These are phyloP conservation scores for Solanum hybrid DNA, from an alignment of 305 asterid genomes.

Conservation along the genomic window DNA sequence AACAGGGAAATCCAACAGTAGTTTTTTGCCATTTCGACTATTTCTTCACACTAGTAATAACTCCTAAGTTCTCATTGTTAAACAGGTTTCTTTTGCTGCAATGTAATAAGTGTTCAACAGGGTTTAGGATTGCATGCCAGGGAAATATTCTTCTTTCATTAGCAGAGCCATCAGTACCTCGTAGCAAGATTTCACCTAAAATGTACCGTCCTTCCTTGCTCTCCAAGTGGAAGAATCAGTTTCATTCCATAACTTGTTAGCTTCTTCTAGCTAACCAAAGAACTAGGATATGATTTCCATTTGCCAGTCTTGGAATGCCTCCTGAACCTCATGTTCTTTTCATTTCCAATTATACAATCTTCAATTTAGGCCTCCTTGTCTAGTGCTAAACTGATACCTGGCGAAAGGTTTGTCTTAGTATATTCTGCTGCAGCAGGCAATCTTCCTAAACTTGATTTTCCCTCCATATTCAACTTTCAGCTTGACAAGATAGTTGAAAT, in stretches of 20 bases:
- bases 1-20: not conserved
- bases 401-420: not conserved
- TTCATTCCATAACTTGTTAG: not conserved
- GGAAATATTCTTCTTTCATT: not conserved
- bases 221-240: not conserved
- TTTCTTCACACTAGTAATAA: not conserved
- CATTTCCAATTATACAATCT: not conserved
- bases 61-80: not conserved
- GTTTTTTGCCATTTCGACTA: not conserved
- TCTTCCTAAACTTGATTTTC: not conserved
- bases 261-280: not conserved
- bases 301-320: not conserved
- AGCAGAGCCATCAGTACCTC: not conserved
- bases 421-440: not conserved
- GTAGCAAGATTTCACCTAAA: not conserved
- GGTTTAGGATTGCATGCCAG: not conserved
- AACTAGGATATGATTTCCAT: not conserved
- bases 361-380: not conserved
- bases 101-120: not conserved
- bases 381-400: not conserved
- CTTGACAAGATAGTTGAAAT: not conserved
- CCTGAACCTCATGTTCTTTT: not conserved
- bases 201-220: not conserved
- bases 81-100: not conserved
- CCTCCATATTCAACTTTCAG: not conserved